These are phyloP conservation scores for Bromus sterilis DNA, from an alignment of 176 grass and related monocot genomes.

Conservation along the genomic window DNA sequence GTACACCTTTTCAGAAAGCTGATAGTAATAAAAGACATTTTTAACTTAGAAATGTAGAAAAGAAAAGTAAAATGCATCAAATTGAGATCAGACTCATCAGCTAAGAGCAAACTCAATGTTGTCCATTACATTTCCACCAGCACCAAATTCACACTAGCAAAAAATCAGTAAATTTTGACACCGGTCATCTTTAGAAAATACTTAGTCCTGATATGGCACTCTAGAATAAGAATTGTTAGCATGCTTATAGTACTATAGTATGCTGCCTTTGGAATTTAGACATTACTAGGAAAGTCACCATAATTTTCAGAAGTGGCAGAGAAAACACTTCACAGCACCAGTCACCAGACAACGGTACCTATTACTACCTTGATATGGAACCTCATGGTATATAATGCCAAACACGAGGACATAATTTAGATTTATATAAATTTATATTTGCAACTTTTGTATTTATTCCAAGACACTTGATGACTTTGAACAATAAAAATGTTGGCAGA, in stretches of 20 bases:
- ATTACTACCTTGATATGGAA: neutral
- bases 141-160: neutral
- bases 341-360: neutral
- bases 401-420: neutral
- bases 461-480: neutral
- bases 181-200: neutral
- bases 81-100: neutral
- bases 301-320: neutral
- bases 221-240: neutral
- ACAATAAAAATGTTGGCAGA: neutral
- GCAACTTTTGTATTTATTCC: neutral
- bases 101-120: neutral
- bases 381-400: neutral
- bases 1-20: neutral
- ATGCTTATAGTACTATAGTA: neutral
- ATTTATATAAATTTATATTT: neutral
- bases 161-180: neutral
- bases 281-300: neutral
- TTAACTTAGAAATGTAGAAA: neutral
- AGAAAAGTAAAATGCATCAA: neutral
- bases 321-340: neutral
- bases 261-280: neutral
- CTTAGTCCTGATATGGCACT: neutral
- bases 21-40: neutral
- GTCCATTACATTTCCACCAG: neutral